phyloP scores from a whole-genome alignment of 2,329 filamentous ascomycete genomes.

The Trichoderma arundinaceum region DNA sequence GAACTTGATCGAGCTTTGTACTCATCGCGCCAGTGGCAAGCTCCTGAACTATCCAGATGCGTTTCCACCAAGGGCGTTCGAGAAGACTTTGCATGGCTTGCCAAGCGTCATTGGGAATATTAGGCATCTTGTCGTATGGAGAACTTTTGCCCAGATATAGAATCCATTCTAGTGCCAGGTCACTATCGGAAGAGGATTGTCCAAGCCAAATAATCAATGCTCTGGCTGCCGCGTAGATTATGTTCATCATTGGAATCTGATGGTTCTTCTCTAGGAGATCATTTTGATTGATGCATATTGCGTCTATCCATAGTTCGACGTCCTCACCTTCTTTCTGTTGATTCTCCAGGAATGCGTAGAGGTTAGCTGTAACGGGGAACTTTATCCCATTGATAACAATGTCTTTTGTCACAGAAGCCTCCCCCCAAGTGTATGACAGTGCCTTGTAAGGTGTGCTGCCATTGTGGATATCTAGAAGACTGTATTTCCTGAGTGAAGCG shows the following conservation, averaged over 20 bases:
- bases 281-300: conserved; percentile 11
- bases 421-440: conserved; percentile 19
- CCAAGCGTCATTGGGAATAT: neutral
- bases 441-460: neutral
- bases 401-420: neutral
- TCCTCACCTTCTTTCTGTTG: neutral
- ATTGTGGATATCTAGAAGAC: neutral
- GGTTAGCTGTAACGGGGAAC: conserved; percentile 6
- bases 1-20: neutral
- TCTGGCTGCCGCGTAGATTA: conserved; percentile 3
- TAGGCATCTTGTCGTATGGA: conserved; percentile 13
- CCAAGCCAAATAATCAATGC: conserved; percentile 16
- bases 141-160: neutral
- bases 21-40: conserved; percentile 1
- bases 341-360: conserved; percentile 13
- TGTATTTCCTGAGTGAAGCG: conserved; percentile 6
- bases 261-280: conserved; percentile 12
- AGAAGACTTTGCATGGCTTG: conserved; percentile 16
- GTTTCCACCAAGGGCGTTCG: conserved; percentile 16
- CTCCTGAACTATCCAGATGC: conserved; percentile 18
- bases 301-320: conserved; percentile 16
- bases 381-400: neutral
- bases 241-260: conserved; percentile 21
- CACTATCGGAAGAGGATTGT: conserved; percentile 10
- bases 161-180: conserved; percentile 4